Conservation (phyloP, 2,329 filamentous ascomycete genomes). For the Epichloe aotearoae region DNA sequence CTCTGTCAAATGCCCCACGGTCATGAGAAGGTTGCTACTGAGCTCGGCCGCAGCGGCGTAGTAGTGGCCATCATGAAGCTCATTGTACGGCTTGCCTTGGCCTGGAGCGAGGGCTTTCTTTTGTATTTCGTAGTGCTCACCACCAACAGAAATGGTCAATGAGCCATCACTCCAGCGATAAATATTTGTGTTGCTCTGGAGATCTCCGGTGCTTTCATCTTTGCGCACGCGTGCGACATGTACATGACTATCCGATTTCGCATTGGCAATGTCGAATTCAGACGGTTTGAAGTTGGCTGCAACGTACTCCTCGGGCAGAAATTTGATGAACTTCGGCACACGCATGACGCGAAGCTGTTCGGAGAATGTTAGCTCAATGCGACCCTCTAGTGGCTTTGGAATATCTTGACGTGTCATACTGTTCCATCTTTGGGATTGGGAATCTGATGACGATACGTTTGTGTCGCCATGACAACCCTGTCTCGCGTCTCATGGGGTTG, state of each 20-base stretch:
- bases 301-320: constrained; percentile 55
- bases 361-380: neutral
- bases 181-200: constrained; percentile 64
- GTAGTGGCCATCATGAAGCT: constrained; percentile 59
- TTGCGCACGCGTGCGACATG: constrained; percentile 57
- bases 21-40: constrained; percentile 52
- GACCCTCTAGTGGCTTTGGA: neutral
- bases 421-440: constrained; percentile 60
- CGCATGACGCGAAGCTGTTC: constrained; percentile 53
- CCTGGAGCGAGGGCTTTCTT: constrained; percentile 56
- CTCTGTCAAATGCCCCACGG: constrained; percentile 64
- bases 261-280: constrained; percentile 40
- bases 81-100: constrained; percentile 45
- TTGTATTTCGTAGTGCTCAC: constrained; percentile 62
- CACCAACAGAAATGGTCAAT: constrained; percentile 60
- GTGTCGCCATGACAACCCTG: constrained; percentile 48
- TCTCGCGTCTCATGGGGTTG: constrained; percentile 34
- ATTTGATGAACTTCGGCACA: constrained; percentile 58
- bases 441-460: constrained; percentile 53
- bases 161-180: constrained; percentile 72
- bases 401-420: constrained; percentile 30
- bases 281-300: constrained; percentile 51
- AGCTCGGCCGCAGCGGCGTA: constrained; percentile 63
- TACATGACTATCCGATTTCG: constrained; percentile 41
- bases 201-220: constrained; percentile 48